phyloP scores from a whole-genome alignment of 2,329 filamentous ascomycete genomes.

The Mollisiaceae sp. region DNA sequence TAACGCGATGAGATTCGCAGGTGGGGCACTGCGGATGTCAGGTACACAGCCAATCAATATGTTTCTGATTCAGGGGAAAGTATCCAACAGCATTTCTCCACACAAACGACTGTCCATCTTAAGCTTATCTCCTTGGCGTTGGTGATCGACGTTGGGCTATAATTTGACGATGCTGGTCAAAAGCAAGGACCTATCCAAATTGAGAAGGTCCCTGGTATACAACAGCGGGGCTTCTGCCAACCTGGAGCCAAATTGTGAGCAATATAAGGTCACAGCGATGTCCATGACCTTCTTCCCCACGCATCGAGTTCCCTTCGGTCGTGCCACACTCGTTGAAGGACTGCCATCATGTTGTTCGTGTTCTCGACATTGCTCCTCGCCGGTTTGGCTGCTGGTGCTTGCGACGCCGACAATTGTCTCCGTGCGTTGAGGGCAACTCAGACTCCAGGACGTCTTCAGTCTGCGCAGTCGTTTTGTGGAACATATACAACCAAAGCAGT shows the following conservation, averaged over 20 bases:
- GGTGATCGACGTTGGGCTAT: slow-evolving; percentile 1
- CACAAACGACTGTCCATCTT: background rate
- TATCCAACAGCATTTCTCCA: background rate
- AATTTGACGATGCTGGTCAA: slow-evolving; percentile 13
- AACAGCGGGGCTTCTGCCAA: slow-evolving; percentile 1
- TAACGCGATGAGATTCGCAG: background rate
- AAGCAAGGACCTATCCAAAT: background rate
- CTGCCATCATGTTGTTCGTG: slow-evolving; percentile 25
- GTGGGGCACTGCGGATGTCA: background rate
- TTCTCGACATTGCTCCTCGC: slow-evolving; percentile 24
- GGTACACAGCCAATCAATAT: slow-evolving; percentile 11
- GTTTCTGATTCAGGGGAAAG: background rate
- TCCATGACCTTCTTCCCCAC: background rate
- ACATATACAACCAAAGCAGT: slow-evolving; percentile 30
- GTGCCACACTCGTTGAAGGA: slow-evolving; percentile 4
- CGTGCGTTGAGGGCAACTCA: slow-evolving; percentile 45
- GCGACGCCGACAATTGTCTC: slow-evolving; percentile 47
- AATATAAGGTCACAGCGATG: slow-evolving; percentile 15
- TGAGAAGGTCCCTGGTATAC: slow-evolving; percentile 18
- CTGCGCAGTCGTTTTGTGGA: slow-evolving; percentile 44
- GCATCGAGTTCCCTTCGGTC: slow-evolving; percentile 1
- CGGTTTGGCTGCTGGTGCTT: slow-evolving; percentile 30
- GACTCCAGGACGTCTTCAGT: slow-evolving; percentile 42
- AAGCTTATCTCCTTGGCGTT: slow-evolving; percentile 21
- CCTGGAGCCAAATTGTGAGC: background rate